Base-by-base conservation (phyloP, 2,329 filamentous ascomycete species). In the Beauveria brongniartii region DNA sequence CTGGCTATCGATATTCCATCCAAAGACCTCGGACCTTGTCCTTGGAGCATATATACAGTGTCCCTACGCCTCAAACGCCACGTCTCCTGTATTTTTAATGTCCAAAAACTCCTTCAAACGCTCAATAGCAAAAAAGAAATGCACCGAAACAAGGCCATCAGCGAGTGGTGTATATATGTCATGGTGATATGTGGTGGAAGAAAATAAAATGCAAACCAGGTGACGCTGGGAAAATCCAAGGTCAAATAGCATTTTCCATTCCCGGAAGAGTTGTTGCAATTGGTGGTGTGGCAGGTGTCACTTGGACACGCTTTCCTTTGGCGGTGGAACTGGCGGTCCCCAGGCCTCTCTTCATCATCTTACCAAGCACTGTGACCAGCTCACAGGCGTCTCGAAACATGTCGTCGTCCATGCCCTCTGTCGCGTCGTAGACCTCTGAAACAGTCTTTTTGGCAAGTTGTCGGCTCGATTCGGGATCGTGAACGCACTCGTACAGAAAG, bases 361-460 rank as follows among this genome's bases (percentile, higher is more conserved):
- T 90, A 7, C 91, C 91, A 1, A 97, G 74, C 0, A 94, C 87
- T 1, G 89, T 88, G 9, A 97, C 92, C 14, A 97, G 81, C 68
- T 93, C 89, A 62, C 91, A 92, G 0, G 92, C 91, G 72, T 97
- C 94, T 65, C 89, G 85, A 71, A 97, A 99, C 79, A 94, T 95
- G 66, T 95, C 91, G 69, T 97, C 92, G 62, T 95, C 91, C 85
- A 97, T 93, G 22, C 90, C 91, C 73, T 97, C 92, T 58, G 89
- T 86, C 1, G 92, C 91, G 61, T 92, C 89, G 70, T 97, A 97
- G 1, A 97, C 93, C 67, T 96, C 91, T 47, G 89, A 83, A 63
- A 97, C 94, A 3, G 92, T 91, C 43, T 87, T 82, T 68, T 90
- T 88, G 12, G 94, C 93, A 16, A 97, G 74, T 59, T 83, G 82